These are phyloP conservation scores for Yarrowia sp. DNA, from an alignment of 805 yeast species.

Conservation along the genomic window DNA sequence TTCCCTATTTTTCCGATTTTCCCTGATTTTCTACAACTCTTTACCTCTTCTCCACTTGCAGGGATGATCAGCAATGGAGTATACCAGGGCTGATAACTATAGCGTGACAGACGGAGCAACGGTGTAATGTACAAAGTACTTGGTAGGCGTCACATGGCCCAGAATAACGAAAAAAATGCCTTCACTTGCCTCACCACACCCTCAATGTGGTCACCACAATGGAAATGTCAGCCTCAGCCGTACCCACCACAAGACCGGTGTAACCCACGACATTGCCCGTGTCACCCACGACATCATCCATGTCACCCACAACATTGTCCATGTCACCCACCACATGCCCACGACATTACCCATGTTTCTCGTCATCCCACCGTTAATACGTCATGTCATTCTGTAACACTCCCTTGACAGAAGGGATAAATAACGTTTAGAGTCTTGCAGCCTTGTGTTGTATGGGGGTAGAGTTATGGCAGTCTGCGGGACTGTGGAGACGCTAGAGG, in stretches of 20 bases:
- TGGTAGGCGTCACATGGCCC: neutral
- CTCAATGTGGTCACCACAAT: neutral
- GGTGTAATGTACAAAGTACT: no score
- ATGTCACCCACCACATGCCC: neutral
- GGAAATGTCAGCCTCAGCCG: neutral
- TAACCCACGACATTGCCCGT: no score
- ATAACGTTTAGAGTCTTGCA: neutral
- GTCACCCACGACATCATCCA: no score
- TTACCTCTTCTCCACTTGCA: neutral
- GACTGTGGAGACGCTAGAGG: neutral
- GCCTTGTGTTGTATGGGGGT: neutral
- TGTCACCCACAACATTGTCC: neutral
- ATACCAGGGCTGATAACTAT: no score
- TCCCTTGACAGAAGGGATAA: slow-evolving; percentile 29
- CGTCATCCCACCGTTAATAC: slow-evolving; percentile 2
- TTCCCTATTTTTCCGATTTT: no score
- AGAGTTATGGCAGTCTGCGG: neutral
- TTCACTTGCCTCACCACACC: neutral
- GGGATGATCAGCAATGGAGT: neutral
- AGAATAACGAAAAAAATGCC: no score
- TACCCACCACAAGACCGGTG: neutral
- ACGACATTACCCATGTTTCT: neutral
- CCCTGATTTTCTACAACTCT: no score
- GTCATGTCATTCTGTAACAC: slow-evolving; percentile 30
- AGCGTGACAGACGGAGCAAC: no score